These are phyloP conservation scores for Chalara sp. DNA, from an alignment of 2,329 filamentous ascomycete genomes.

Conservation along the genomic window DNA sequence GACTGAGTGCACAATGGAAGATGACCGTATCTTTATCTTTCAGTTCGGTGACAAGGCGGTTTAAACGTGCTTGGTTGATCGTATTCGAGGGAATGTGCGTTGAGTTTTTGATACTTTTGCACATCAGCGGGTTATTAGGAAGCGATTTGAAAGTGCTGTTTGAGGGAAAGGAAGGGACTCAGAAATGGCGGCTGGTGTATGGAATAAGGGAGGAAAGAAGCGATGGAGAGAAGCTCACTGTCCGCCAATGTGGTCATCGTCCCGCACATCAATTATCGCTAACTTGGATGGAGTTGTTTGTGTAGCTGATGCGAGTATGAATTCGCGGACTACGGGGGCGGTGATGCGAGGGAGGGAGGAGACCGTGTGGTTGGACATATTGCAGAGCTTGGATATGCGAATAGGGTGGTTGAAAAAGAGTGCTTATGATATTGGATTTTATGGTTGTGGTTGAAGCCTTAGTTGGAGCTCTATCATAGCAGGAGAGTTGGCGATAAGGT, in stretches of 20 bases:
- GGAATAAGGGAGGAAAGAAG: too few species aligned
- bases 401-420: too few species aligned
- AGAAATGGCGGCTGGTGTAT: too few species aligned
- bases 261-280: slow-evolving; percentile 83
- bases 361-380: slow-evolving; percentile 18
- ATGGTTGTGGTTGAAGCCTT: too few species aligned
- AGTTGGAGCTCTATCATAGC: too few species aligned
- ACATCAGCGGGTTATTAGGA: too few species aligned
- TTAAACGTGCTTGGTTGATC: slow-evolving; percentile 66
- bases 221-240: neutral
- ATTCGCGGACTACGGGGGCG: slow-evolving; percentile 20
- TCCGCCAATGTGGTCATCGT: slow-evolving; percentile 46
- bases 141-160: too few species aligned
- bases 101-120: slow-evolving; percentile 55
- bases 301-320: slow-evolving; percentile 19
- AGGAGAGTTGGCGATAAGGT: too few species aligned
- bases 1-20: slow-evolving; percentile 90
- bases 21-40: slow-evolving; percentile 75
- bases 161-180: too few species aligned
- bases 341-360: slow-evolving; percentile 24
- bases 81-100: slow-evolving; percentile 67
- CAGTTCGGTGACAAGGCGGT: slow-evolving; percentile 74
- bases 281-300: slow-evolving; percentile 32
- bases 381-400: slow-evolving; percentile 2
- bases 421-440: too few species aligned